Evolutionary conservation across 2,329 filamentous ascomycete species (phyloP).

Genomic region (Phyllosticta ampelicida): DNA sequence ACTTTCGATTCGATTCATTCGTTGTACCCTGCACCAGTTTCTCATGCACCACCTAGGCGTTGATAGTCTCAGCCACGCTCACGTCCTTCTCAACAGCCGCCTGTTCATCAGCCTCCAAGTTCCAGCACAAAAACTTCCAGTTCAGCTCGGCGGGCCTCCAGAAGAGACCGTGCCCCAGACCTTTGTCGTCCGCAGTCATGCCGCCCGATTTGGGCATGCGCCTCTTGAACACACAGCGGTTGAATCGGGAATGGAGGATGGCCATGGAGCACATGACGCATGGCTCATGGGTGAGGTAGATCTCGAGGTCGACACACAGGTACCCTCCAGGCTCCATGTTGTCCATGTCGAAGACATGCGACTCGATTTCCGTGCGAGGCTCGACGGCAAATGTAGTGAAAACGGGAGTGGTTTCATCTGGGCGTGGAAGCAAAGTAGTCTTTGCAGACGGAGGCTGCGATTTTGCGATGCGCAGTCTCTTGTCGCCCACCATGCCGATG

Average conservation of each 20-base stretch:
- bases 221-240: constrained; percentile 68
- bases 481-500: constrained; percentile 68
- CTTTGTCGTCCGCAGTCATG: constrained; percentile 56
- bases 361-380: constrained; percentile 58
- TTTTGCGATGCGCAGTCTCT: constrained; percentile 30
- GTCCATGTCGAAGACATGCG: constrained; percentile 45
- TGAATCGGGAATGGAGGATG: constrained; percentile 85
- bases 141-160: constrained; percentile 65
- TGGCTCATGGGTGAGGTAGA: constrained; percentile 92
- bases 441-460: background rate
- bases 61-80: background rate
- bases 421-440: constrained; percentile 16
- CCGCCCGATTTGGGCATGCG: constrained; percentile 75
- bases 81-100: background rate
- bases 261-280: constrained; percentile 98
- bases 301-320: constrained; percentile 83
- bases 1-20: background rate
- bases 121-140: constrained; percentile 76
- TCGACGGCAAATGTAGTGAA: constrained; percentile 55
- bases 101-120: constrained; percentile 32
- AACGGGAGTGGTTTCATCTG: constrained; percentile 19
- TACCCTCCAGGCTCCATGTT: constrained; percentile 63
- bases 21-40: background rate
- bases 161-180: constrained; percentile 47
- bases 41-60: constrained; percentile 1